A percentile compares a stretch with the other conserved stretches of the same genome.
phyloP scores from a whole-genome alignment of 2,329 filamentous ascomycete species.

The Cyphellophora europaea region DNA sequence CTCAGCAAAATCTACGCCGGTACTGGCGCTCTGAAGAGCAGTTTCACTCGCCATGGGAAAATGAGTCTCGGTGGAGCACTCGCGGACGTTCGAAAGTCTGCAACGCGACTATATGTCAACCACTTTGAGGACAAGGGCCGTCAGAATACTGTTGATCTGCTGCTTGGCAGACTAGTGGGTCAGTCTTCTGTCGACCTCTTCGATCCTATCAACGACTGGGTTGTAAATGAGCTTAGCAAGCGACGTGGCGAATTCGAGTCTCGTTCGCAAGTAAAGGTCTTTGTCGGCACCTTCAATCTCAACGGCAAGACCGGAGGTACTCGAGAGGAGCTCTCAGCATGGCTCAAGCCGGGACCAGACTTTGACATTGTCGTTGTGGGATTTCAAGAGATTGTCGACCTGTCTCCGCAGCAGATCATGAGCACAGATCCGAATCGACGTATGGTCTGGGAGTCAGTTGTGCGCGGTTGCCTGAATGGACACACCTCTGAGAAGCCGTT shows the following conservation, averaged over 20 bases:
- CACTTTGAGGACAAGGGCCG: constrained; percentile 91
- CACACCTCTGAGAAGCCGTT: constrained; percentile 2
- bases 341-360: constrained; percentile 63
- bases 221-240: constrained; percentile 64
- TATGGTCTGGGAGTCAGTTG: constrained; percentile 75
- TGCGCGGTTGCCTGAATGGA: constrained; percentile 65
- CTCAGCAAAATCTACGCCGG: constrained; percentile 93
- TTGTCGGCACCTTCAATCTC: constrained; percentile 85
- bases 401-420: constrained; percentile 98
- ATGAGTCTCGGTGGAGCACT: constrained; percentile 91
- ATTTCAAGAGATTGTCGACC: constrained; percentile 96
- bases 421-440: constrained; percentile 86
- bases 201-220: constrained; percentile 89
- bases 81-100: constrained; percentile 91
- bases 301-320: constrained; percentile 78
- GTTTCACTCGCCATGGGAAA: constrained; percentile 87
- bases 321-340: constrained; percentile 69
- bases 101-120: constrained; percentile 90
- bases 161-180: constrained; percentile 75
- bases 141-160: constrained; percentile 89
- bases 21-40: constrained; percentile 89
- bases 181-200: constrained; percentile 78
- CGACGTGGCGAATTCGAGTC: constrained; percentile 63
- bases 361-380: constrained; percentile 84
- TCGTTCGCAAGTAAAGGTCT: constrained; percentile 65